Percentiles rank a stretch among this genome's conserved stretches.
Evolutionary conservation across 768 basidiomycete species (phyloP).

Genomic region (Agaricus blazei): DNA sequence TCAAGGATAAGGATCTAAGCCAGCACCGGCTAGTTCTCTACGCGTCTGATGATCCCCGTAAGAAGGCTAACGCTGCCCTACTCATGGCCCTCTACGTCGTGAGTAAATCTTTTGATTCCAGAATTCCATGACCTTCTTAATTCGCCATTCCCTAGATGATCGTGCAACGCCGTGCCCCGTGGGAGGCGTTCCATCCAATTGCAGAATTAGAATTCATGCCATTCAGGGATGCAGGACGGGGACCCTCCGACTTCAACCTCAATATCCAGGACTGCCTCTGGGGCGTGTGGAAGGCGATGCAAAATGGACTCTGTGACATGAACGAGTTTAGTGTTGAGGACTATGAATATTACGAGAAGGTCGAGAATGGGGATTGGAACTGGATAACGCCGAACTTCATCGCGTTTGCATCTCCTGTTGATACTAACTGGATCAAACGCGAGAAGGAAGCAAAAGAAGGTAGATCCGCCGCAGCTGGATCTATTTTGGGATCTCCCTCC

Average conservation of each 20-base stretch:
- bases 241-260: constrained; percentile 88
- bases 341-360: constrained; percentile 93
- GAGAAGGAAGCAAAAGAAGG: constrained; percentile 60
- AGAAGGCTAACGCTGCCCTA: constrained; percentile 93
- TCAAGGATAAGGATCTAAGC: constrained; percentile 67
- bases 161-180: constrained; percentile 82
- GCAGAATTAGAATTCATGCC: constrained; percentile 91
- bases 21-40: constrained; percentile 83
- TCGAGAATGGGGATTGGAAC: constrained; percentile 94
- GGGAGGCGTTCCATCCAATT: constrained; percentile 93
- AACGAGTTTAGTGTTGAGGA: constrained; percentile 91
- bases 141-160: constrained; percentile 63
- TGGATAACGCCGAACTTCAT: constrained; percentile 91
- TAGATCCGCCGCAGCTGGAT: constrained; percentile 21
- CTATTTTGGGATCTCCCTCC: constrained; percentile 24
- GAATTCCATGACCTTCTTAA: constrained; percentile 6
- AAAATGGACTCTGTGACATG: constrained; percentile 90
- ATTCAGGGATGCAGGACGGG: constrained; percentile 93
- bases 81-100: constrained; percentile 92
- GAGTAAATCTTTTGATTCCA: constrained; percentile 24
- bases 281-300: constrained; percentile 86
- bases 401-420: constrained; percentile 91
- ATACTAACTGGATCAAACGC: constrained; percentile 72
- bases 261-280: constrained; percentile 89
- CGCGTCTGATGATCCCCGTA: constrained; percentile 77